Evolutionary conservation across 805 yeast genomes (phyloP).

Genomic region (Kregervanrija delftensis): DNA sequence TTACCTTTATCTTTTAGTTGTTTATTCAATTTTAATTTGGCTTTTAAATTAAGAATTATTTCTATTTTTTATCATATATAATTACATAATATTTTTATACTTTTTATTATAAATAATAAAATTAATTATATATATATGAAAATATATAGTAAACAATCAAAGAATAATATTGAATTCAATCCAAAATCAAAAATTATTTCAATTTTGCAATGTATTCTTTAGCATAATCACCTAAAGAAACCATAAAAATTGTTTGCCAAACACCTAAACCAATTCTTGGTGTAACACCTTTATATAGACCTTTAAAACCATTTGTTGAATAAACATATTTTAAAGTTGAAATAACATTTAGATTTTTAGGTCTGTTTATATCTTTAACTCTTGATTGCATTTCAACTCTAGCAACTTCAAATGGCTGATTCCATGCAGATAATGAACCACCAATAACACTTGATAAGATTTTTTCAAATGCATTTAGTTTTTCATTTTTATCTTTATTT

Average conservation of each 20-base stretch:
- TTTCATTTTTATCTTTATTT: slow-evolving; percentile 49
- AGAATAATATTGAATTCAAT: background rate
- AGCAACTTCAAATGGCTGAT: slow-evolving; percentile 96
- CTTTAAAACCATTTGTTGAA: slow-evolving; percentile 73
- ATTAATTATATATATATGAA: background rate
- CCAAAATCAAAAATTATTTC: too few species aligned
- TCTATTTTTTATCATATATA: too few species aligned
- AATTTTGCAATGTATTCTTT: slow-evolving; percentile 55
- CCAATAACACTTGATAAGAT: slow-evolving; percentile 82
- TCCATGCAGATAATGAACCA: slow-evolving; percentile 98
- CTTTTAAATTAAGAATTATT: too few species aligned
- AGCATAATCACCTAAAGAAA: slow-evolving; percentile 93
- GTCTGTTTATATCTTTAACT: slow-evolving; percentile 92
- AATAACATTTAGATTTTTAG: slow-evolving; percentile 76
- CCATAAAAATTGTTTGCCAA: slow-evolving; percentile 99
- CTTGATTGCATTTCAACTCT: slow-evolving; percentile 97
- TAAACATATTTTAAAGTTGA: slow-evolving; percentile 81
- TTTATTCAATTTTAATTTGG: too few species aligned
- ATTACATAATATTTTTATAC: too few species aligned
- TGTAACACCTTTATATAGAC: slow-evolving; percentile 92
- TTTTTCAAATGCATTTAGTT: slow-evolving; percentile 71
- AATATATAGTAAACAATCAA: background rate
- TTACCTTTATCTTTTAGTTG: too few species aligned
- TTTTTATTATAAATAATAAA: background rate
- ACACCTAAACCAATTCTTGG: slow-evolving; percentile 95